These are phyloP conservation scores for Trapa incisa DNA, from an alignment of 345 rosid genomes.

Conservation along the genomic window DNA sequence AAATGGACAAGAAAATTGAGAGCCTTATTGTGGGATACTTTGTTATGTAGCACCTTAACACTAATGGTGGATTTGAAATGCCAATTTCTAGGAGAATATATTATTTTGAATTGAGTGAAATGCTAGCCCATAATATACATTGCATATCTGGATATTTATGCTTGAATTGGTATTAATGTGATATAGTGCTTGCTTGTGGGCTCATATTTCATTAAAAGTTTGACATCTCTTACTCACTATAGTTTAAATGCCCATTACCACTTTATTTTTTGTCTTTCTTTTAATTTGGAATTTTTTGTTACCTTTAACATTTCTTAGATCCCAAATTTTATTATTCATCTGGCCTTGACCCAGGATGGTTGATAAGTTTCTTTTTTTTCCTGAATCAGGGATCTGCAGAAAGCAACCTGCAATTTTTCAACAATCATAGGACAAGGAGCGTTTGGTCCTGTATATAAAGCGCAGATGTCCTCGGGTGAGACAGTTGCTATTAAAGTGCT, in stretches of 20 bases:
- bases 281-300: background rate
- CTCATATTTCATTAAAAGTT: no score
- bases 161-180: background rate
- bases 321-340: background rate
- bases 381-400: conserved; percentile 79
- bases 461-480: conserved; percentile 87
- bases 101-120: background rate
- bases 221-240: no score
- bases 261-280: background rate
- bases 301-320: background rate
- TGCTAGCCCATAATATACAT: background rate
- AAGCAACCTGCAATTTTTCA: conserved; percentile 81
- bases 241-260: background rate
- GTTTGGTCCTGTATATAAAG: conserved; percentile 94
- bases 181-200: no score
- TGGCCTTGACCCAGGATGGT: background rate
- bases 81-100: no score
- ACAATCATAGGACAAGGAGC: conserved; percentile 91
- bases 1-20: no score
- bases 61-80: no score
- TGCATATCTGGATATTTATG: background rate
- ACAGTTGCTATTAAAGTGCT: conserved; percentile 88
- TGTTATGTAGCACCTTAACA: no score
- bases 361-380: conserved; percentile 6
- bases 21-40: no score